Conservation (phyloP, 305 asterid species). For the Solanum hybrid region DNA sequence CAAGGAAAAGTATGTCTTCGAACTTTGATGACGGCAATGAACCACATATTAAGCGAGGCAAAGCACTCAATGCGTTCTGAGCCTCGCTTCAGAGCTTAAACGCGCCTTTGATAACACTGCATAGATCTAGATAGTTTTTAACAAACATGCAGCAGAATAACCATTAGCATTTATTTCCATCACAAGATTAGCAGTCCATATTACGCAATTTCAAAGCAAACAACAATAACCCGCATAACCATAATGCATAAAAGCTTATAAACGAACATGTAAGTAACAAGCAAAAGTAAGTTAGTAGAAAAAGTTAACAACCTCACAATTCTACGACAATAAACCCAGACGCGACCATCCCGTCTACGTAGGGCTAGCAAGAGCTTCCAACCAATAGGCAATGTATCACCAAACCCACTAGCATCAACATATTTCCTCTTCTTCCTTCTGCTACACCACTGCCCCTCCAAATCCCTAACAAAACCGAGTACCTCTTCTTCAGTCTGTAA, state of each 20-base stretch:
- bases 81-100: background rate
- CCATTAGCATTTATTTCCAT: background rate
- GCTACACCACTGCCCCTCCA: slow-evolving; percentile 94
- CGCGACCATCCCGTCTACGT: slow-evolving; percentile 55
- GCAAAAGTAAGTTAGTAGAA: background rate
- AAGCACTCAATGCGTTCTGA: background rate
- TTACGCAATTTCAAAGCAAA: background rate
- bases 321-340: slow-evolving; percentile 69
- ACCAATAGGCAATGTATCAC: slow-evolving; percentile 57
- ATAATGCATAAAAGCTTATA: background rate
- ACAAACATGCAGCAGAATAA: background rate
- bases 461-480: slow-evolving; percentile 48
- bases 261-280: background rate
- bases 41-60: background rate
- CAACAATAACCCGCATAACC: background rate
- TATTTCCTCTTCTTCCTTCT: slow-evolving; percentile 87
- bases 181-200: background rate
- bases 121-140: background rate
- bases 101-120: background rate
- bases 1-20: background rate
- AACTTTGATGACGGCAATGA: background rate
- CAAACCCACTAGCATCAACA: slow-evolving; percentile 57
- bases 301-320: slow-evolving; percentile 43
- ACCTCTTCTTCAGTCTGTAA: slow-evolving; percentile 57
- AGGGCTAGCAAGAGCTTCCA: slow-evolving; percentile 88